A percentile compares a stretch with the other conserved stretches of the same genome.
Conservation (phyloP, 768 basidiomycete species). For the Kockovaella imperatae region DNA sequence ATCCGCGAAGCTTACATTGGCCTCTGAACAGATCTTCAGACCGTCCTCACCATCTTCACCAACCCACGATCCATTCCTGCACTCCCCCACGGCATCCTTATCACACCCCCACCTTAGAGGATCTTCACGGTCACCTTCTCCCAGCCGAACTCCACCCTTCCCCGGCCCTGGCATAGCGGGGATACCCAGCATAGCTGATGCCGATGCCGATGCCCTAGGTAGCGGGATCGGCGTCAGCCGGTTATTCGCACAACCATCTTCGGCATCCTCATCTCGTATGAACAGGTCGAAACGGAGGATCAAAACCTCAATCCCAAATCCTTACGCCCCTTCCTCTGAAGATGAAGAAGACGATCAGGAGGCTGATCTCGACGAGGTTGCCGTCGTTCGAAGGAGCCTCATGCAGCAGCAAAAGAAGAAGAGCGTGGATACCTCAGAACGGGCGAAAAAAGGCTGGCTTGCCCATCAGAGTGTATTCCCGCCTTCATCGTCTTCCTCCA, state of each 20-base stretch:
- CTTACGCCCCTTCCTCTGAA: slow-evolving; percentile 24
- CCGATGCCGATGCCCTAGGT: slow-evolving; percentile 6
- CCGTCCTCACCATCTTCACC: slow-evolving; percentile 28
- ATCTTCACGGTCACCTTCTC: slow-evolving; percentile 26
- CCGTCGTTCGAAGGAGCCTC: slow-evolving; percentile 15
- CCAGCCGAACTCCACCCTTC: slow-evolving; percentile 26
- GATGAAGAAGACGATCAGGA: slow-evolving; percentile 25
- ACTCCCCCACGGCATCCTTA: slow-evolving; percentile 22
- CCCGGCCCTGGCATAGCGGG: slow-evolving; percentile 31
- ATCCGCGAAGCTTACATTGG: neutral
- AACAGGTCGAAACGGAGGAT: neutral
- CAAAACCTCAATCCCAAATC: slow-evolving; percentile 21
- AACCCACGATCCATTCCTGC: slow-evolving; percentile 32
- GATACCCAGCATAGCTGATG: slow-evolving; percentile 28
- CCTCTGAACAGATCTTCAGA: slow-evolving; percentile 21
- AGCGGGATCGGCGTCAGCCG: slow-evolving; percentile 21
- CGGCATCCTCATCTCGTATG: neutral
- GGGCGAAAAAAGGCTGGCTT: slow-evolving; percentile 39
- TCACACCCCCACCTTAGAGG: slow-evolving; percentile 31
- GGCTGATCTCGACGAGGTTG: slow-evolving; percentile 26
- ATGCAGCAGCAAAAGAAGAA: slow-evolving; percentile 4
- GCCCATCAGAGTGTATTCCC: slow-evolving; percentile 44
- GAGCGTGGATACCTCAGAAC: slow-evolving; percentile 11
- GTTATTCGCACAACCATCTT: slow-evolving; percentile 10
- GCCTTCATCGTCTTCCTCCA: slow-evolving; percentile 28